These are phyloP conservation scores for Boletus tylopilopsis DNA, from an alignment of 768 basidiomycete genomes.

Conservation along the genomic window DNA sequence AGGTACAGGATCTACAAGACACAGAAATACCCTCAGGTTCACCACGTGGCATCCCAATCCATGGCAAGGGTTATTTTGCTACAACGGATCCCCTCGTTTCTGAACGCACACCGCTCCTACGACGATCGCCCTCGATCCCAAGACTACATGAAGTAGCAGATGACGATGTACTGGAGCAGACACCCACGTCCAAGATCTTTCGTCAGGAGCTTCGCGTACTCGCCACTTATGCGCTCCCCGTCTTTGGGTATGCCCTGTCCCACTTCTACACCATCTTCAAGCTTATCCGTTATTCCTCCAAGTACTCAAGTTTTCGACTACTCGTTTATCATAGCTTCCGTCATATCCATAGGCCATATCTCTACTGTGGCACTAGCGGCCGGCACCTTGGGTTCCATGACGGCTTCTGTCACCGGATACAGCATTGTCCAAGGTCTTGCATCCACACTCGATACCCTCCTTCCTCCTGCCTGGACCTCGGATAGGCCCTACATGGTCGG, in stretches of 20 bases:
- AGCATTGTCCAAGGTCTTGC: constrained; percentile 80
- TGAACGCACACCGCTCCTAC: constrained; percentile 59
- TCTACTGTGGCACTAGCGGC: constrained; percentile 89
- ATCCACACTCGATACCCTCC: constrained; percentile 86
- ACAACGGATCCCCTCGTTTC: constrained; percentile 4
- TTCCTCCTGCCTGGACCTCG: constrained; percentile 95
- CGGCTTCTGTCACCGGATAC: constrained; percentile 50
- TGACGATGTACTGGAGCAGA: constrained; percentile 12
- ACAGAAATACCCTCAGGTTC: constrained; percentile 10
- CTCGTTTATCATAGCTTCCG: constrained; percentile 78
- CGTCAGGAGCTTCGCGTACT: constrained; percentile 61
- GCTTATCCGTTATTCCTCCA: neutral
- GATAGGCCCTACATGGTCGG: constrained; percentile 80
- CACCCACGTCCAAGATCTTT: constrained; percentile 33
- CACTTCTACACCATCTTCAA: neutral
- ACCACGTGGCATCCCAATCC: constrained; percentile 19
- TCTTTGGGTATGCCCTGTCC: constrained; percentile 56
- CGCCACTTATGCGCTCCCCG: constrained; percentile 61
- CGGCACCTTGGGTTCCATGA: constrained; percentile 70
- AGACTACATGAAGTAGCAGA: constrained; percentile 53
- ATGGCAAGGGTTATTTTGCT: neutral
- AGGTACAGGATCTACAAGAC: constrained; percentile 1
- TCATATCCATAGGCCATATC: constrained; percentile 86
- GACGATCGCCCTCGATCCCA: constrained; percentile 44
- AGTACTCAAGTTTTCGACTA: constrained; percentile 84